Percentiles rank a stretch among this genome's conserved stretches.
These are phyloP conservation scores for Ascochyta rabiei DNA, from an alignment of 2,329 filamentous ascomycete species.

Conservation along the genomic window DNA sequence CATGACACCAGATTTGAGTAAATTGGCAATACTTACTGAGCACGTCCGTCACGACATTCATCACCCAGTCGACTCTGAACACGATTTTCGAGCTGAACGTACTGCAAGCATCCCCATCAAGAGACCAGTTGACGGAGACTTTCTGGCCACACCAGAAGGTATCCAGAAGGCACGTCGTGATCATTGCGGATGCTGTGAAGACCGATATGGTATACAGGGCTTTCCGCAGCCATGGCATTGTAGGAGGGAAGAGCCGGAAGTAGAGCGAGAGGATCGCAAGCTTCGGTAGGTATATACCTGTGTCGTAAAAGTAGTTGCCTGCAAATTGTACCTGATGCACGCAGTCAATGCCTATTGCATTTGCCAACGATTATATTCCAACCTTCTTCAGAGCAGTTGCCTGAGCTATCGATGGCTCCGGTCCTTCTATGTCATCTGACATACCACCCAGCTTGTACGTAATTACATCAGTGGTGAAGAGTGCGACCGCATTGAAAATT, in stretches of 20 bases:
- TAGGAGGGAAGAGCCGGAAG: conserved; percentile 23
- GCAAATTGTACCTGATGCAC: conserved; percentile 22
- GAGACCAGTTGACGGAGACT: conserved; percentile 29
- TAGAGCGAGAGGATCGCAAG: conserved; percentile 25
- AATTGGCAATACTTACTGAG: conserved; percentile 10
- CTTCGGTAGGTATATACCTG: conserved; percentile 28
- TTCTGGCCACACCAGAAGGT: conserved; percentile 28
- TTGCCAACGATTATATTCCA: background rate
- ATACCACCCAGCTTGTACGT: conserved; percentile 30
- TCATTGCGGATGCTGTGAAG: conserved; percentile 21
- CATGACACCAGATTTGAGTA: no score
- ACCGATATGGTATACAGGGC: conserved; percentile 14
- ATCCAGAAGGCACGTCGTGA: conserved; percentile 23
- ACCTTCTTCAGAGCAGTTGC: conserved; percentile 27
- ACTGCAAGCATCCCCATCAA: conserved; percentile 21
- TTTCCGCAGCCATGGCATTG: conserved; percentile 25
- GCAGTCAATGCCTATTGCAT: background rate
- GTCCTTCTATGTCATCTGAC: conserved; percentile 10
- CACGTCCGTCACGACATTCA: conserved; percentile 21
- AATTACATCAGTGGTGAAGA: conserved; percentile 27
- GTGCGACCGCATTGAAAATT: conserved; percentile 22
- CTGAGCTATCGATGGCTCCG: conserved; percentile 12
- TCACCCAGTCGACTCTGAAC: conserved; percentile 24
- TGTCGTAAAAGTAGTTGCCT: conserved; percentile 28
- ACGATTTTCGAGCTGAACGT: conserved; percentile 28